Base-by-base conservation (phyloP, 2,329 filamentous ascomycete genomes). In the Ascochyta clinopodiicola region DNA sequence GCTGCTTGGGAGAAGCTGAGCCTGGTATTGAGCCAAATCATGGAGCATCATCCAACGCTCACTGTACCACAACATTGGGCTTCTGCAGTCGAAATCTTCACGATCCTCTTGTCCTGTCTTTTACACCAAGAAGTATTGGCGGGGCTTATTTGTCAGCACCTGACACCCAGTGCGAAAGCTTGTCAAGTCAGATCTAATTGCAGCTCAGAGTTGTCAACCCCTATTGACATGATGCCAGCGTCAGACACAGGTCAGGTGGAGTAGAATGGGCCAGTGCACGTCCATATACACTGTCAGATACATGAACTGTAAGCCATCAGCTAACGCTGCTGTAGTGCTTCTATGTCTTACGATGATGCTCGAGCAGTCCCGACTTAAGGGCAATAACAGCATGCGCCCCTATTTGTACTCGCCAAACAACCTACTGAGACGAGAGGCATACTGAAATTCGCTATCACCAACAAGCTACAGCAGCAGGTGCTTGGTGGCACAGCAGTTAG, bases 401-500 rank as follows among this genome's bases (percentile, higher is more conserved):
- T 27, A 12, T 43, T 6, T 17, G 32, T 38, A n/a, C 36, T 5
- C 3, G 5, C 12, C 12, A 35, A 27, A 42, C 15, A 21, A 34
- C 13, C 7, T 12, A 37, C 22, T n/a, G 31, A 13, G 6, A 19
- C 17, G 1, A 6, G 9, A 43, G 15, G 24, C 38, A 25, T 29
- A 29, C 25, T 21, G 15, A 17, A 29, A 24, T 25, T 25, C 25
- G 34, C 38, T 39, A 48, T 27, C 32, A 32, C 34, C 38, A 48
- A 44, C 39, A 15, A 25, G 35, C n/a, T 29, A 44, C 44, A 29
- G 51, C 51, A 54, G 44, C 34, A 48, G 22, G 32, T 35, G 25
- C 25, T 32, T 22, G 21, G 44, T 22, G 38, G 32, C 32, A 54
- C 51, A 13, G 22, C 39, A 39, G 25, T 27, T 15, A 21, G 21